phyloP scores from a whole-genome alignment of 2,329 filamentous ascomycete species.

The Zalaria obscura region DNA sequence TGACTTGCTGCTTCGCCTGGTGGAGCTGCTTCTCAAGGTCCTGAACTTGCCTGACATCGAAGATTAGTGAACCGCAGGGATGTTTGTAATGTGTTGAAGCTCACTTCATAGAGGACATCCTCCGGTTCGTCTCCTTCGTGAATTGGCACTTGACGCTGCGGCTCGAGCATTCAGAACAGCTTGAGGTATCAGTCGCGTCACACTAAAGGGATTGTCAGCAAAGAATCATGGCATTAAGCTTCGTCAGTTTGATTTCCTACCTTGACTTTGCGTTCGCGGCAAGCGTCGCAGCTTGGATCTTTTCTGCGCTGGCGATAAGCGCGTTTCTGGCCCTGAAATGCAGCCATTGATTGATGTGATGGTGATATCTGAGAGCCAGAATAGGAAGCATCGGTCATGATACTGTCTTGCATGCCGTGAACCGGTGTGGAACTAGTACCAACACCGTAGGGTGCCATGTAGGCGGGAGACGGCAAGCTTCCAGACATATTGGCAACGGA shows the following conservation, averaged over 20 bases:
- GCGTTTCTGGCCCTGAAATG: constrained; percentile 66
- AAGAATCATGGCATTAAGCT: neutral
- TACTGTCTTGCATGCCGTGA: constrained; percentile 1
- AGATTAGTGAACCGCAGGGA: neutral
- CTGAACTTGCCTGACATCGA: constrained; percentile 57
- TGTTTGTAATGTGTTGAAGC: constrained; percentile 13
- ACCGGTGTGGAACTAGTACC: neutral
- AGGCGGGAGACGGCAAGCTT: too few relatives aligned
- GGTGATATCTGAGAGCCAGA: constrained; percentile 19
- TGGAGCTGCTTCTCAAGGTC: constrained; percentile 88
- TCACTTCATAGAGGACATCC: constrained; percentile 96
- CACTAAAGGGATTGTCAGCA: constrained; percentile 38
- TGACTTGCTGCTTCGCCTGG: constrained; percentile 66
- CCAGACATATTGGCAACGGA: neutral
- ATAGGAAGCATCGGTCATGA: constrained; percentile 5
- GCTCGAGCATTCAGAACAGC: constrained; percentile 94
- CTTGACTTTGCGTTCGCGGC: constrained; percentile 66
- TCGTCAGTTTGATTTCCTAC: constrained; percentile 17
- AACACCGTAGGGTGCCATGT: too few relatives aligned
- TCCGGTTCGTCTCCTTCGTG: constrained; percentile 94
- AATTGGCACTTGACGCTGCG: constrained; percentile 97
- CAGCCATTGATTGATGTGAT: constrained; percentile 29
- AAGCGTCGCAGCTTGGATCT: constrained; percentile 95
- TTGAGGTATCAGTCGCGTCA: constrained; percentile 89
- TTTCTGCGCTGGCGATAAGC: constrained; percentile 91